Evolutionary conservation across 768 basidiomycete species (phyloP), one percentile per base, ranked within the genome.

Genomic region (Rhizopogon vulgaris): DNA sequence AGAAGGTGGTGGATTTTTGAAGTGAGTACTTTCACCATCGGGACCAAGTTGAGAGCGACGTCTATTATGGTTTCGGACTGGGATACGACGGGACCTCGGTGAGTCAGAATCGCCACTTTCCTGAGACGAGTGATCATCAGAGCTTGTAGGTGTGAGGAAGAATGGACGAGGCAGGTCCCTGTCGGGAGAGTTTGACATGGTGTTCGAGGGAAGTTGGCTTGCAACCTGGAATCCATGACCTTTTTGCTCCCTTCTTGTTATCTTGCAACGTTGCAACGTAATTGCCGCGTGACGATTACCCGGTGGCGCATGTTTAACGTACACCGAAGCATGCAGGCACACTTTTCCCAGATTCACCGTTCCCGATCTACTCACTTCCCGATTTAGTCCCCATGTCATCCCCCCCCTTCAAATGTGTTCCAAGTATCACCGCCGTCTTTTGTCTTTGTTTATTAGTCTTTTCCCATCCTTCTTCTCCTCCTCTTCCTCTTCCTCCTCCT

Each of bases 121-220:
- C 51, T 15, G 58, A 2, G 53, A 51, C 5, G 51, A 57, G 39
- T 50, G 52, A 46, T 67, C 65, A 7, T 62, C 65, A 3, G 52
- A 6, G 12, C 63, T 63, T 0, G 59, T 52, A 1, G 59, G 34
- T 0, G 59, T 63, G 10, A 73, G 58, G 60, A 73, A 74, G 63
- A 68, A 68, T 0, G 73, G 73, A 1, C 72, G 71, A 0, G 73
- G 71, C 1, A 68, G 71, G 0, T 34, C 28, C 8, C n/a, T n/a
- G n/a, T n/a, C n/a, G n/a, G n/a, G n/a, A n/a, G n/a, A n/a, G n/a
- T 10, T 32, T 2, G 61, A 54, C 61, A 60, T 62, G 41, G 28
- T 27, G n/a, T 28, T n/a, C 17, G 52, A n/a, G 53, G 41, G 15
- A 55, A 41, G 56, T 22, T 22, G 22, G 22, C 22, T 22, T 22